phyloP scores from a whole-genome alignment of 2,329 filamentous ascomycete genomes.

The Fusarium bactridioides region DNA sequence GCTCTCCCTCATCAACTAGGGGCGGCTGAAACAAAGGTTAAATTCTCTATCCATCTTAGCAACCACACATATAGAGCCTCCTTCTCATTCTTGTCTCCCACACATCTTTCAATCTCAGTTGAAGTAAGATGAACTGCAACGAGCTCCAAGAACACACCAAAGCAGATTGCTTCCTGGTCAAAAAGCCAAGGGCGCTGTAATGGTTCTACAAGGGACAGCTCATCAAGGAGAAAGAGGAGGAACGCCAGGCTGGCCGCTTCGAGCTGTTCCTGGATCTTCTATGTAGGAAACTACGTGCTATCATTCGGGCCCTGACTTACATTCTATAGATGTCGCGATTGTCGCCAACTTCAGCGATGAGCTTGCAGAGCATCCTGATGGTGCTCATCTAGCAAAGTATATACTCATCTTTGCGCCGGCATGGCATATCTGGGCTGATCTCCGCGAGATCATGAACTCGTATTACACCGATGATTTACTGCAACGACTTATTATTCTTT shows the following conservation, averaged over 20 bases:
- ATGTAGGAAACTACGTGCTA: constrained; percentile 42
- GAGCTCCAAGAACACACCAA: constrained; percentile 45
- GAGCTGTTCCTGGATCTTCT: constrained; percentile 60
- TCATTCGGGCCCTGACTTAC: not conserved
- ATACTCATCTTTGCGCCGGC: constrained; percentile 57
- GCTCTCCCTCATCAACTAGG: constrained; percentile 18
- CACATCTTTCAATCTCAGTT: not conserved
- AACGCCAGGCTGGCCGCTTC: constrained; percentile 56
- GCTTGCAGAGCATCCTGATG: constrained; percentile 55
- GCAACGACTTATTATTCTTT: constrained; percentile 57
- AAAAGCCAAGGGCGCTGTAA: constrained; percentile 52
- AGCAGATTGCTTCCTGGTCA: constrained; percentile 47
- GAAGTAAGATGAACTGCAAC: constrained; percentile 47
- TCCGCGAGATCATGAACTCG: constrained; percentile 60
- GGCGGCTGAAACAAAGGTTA: constrained; percentile 6
- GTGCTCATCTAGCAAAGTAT: constrained; percentile 55
- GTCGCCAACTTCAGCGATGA: constrained; percentile 60
- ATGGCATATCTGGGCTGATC: constrained; percentile 60
- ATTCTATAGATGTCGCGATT: constrained; percentile 51
- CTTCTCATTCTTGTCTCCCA: not conserved
- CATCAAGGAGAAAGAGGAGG: constrained; percentile 52
- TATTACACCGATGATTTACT: constrained; percentile 60
- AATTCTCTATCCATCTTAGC: not conserved
- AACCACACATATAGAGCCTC: not conserved
- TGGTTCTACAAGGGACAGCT: constrained; percentile 55